Evolutionary conservation across 495 filamentous ascomycete genomes (phyloP).

Genomic region (Neurospora sp.): DNA sequence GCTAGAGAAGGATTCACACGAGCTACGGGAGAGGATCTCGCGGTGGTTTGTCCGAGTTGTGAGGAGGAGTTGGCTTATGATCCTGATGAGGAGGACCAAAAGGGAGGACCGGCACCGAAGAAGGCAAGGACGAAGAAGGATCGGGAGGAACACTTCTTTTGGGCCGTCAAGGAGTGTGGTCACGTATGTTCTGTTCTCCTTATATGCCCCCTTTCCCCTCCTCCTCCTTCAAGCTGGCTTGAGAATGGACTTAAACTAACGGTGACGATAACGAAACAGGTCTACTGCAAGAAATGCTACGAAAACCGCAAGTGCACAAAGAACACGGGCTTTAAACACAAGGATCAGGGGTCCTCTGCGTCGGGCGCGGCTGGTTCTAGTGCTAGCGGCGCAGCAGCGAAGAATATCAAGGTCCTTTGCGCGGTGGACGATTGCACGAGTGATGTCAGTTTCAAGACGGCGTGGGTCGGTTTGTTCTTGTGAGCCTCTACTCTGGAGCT

Average conservation of each 20-base stretch:
- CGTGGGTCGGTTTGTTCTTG: not conserved
- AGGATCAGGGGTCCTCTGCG: not conserved
- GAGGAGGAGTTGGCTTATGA: conserved; percentile 38
- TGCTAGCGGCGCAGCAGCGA: conserved; percentile 9
- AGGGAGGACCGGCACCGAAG: conserved; percentile 19
- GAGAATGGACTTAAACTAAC: not conserved
- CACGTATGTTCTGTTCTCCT: conserved; percentile 26
- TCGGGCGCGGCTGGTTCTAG: not conserved
- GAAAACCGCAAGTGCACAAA: conserved; percentile 24
- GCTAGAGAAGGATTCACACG: conserved; percentile 33
- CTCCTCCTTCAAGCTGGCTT: not conserved
- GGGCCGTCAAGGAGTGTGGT: conserved; percentile 40
- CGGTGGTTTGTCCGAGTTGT: conserved; percentile 36
- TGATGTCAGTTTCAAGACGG: conserved; percentile 16
- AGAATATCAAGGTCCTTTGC: conserved; percentile 20
- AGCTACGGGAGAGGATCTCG: conserved; percentile 28
- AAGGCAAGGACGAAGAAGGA: conserved; percentile 31
- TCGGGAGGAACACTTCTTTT: conserved; percentile 38
- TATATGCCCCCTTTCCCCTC: not conserved
- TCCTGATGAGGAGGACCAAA: conserved; percentile 17
- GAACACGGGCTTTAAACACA: conserved; percentile 11
- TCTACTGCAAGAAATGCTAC: conserved; percentile 37
- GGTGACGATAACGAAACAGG: conserved; percentile 15
- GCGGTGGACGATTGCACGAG: conserved; percentile 33
- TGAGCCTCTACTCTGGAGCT: not conserved